Evolutionary conservation across 257 asterid species (phyloP), one percentile per base, ranked within the genome.

Genomic region (Schizonepeta tenuifolia): DNA sequence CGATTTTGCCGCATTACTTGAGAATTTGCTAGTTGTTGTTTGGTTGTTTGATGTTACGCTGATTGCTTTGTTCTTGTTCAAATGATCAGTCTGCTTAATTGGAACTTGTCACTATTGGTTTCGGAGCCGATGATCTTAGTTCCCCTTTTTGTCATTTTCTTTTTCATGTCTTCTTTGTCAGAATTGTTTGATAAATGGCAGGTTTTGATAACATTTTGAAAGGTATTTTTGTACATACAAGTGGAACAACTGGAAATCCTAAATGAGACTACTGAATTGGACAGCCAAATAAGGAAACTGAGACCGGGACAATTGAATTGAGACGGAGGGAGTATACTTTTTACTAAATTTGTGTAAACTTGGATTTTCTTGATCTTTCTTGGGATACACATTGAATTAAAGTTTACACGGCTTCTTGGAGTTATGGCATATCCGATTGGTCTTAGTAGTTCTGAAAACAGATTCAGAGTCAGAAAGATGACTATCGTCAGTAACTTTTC

Each of bases 31-130:
- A 15, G 70, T 20, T 63, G 50, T 31, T 58, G 21, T 63, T 69
- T 80, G 47, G 73, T 72, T 80, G 47, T 73, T 72, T 80, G 70
- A 43, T 36, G 51, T 55, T 65, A 1, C 44, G 57, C 38, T 62
- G 67, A 44, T 43, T 73, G 61, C 31, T 21, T 43, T 60, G 8
- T 65, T 60, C 11, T 58, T 33, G 72, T 54, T 47, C 47, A 5
- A 18, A 43, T 33, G 60, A 70, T 54, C 59, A 20, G 43, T 38
- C 46, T 66, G 69, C 43, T 47, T 22, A 7, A 7, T 35, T 47
- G 75, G 33, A 44, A 46, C 44, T 57, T 24, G 22, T 75, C 31
- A 9, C 8, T 69, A 1, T 57, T 36, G 18, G 57, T 31, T 36
- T 56, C 63, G 47, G 59, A 35, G 41, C 9, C 69, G 78, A 49